Evolutionary conservation across 2,329 filamentous ascomycete genomes (phyloP).

Genomic region (Emergomyces orientalis): DNA sequence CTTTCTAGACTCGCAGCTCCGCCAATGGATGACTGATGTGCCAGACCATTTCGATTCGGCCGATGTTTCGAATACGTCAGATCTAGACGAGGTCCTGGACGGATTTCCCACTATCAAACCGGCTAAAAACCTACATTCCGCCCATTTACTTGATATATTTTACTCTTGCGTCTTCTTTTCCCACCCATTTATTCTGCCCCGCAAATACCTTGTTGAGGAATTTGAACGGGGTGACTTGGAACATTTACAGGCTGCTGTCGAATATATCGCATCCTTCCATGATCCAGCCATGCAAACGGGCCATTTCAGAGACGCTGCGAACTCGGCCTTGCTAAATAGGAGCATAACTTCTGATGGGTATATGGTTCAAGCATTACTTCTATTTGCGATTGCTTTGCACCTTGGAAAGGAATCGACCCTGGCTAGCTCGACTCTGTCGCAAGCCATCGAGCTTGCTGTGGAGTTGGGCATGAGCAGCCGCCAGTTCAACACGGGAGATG

Average conservation of each 20-base stretch:
- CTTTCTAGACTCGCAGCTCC: neutral
- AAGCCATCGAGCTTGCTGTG: conserved; percentile 7
- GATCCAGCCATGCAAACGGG: conserved; percentile 7
- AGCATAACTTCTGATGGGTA: conserved; percentile 3
- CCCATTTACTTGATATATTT: conserved; percentile 8
- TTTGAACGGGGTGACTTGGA: neutral
- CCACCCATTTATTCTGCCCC: conserved; percentile 8
- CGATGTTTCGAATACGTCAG: neutral
- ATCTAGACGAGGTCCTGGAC: neutral
- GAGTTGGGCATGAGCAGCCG: conserved; percentile 6
- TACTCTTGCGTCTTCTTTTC: conserved; percentile 6
- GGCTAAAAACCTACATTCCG: conserved; percentile 1
- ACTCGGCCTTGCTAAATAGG: conserved; percentile 2
- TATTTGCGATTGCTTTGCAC: conserved; percentile 7
- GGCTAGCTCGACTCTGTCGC: conserved; percentile 1
- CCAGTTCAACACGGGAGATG: conserved; percentile 4
- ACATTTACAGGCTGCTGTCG: conserved; percentile 1
- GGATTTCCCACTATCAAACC: neutral
- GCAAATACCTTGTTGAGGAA: conserved; percentile 7
- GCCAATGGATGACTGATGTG: conserved; percentile 5
- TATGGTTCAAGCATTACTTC: conserved; percentile 8
- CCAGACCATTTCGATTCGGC: neutral
- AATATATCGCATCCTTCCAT: conserved; percentile 6
- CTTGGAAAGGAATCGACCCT: neutral
- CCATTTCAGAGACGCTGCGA: conserved; percentile 5